Evolutionary conservation across 768 basidiomycete species (phyloP).

Genomic region (Lentinula raphanica): DNA sequence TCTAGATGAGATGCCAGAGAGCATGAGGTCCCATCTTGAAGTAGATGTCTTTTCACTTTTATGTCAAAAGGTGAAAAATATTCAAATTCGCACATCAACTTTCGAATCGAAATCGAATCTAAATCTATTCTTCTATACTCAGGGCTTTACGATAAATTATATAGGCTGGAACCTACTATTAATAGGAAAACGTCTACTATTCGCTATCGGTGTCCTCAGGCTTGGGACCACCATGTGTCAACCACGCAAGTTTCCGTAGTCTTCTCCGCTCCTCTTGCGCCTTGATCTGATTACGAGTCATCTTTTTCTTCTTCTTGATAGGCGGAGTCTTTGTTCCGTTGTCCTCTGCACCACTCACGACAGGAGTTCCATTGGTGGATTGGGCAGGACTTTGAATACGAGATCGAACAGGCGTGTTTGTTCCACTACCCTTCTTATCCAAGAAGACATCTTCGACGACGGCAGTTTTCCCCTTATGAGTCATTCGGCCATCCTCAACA

Average conservation of each 20-base stretch:
- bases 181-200: neutral
- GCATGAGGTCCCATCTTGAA: neutral
- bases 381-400: slow-evolving; percentile 64
- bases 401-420: slow-evolving; percentile 68
- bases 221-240: slow-evolving; percentile 74
- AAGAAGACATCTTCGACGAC: slow-evolving; percentile 81
- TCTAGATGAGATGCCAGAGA: neutral
- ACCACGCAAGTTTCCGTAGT: slow-evolving; percentile 76
- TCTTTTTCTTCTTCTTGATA: slow-evolving; percentile 83
- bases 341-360: slow-evolving; percentile 74
- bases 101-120: neutral
- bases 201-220: slow-evolving; percentile 82
- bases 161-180: neutral
- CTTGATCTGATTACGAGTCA: slow-evolving; percentile 86
- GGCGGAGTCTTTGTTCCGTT: slow-evolving; percentile 32
- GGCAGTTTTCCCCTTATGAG: slow-evolving; percentile 83
- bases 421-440: slow-evolving; percentile 69
- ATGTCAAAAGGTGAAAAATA: no score
- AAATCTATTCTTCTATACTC: slow-evolving; percentile 1
- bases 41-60: neutral
- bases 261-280: slow-evolving; percentile 82
- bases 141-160: neutral
- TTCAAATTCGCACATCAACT: no score
- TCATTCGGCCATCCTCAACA: slow-evolving; percentile 79
- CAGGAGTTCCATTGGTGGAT: slow-evolving; percentile 71